Percentiles rank a stretch among this genome's conserved stretches.
Evolutionary conservation across 78 protist species (phyloP).

Genomic region (Pelomyxa schiedti): DNA sequence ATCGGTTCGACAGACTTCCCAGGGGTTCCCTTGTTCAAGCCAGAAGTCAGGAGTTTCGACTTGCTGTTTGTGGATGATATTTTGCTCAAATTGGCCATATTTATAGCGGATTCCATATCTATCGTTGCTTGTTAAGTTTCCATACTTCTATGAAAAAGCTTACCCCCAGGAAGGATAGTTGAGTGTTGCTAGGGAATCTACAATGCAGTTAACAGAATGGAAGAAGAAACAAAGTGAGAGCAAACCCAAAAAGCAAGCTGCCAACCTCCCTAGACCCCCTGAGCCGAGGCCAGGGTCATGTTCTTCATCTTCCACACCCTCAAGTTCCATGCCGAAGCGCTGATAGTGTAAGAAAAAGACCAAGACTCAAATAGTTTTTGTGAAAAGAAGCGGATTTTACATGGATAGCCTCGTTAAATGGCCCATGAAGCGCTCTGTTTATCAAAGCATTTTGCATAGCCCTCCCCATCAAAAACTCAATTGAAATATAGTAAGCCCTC

Average conservation of each 20-base stretch:
- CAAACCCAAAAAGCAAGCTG: constrained; percentile 81
- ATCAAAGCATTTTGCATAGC: constrained; percentile 65
- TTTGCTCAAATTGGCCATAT: constrained; percentile 91
- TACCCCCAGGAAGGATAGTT: constrained; percentile 77
- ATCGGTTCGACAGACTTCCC: constrained; percentile 78
- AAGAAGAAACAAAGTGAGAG: too few species aligned
- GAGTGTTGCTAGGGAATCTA: constrained; percentile 83
- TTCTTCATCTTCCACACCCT: constrained; percentile 72
- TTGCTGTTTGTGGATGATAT: constrained; percentile 75
- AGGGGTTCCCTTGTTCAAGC: constrained; percentile 77
- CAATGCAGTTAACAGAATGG: too few species aligned
- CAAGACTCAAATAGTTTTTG: neutral
- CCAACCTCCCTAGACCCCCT: constrained; percentile 93
- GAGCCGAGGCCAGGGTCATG: constrained; percentile 94
- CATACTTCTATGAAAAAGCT: too few species aligned
- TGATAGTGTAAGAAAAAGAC: too few species aligned
- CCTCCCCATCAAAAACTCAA: constrained; percentile 86
- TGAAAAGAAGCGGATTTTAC: neutral
- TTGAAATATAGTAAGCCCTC: constrained; percentile 80
- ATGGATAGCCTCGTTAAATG: constrained; percentile 48
- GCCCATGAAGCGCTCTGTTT: constrained; percentile 52
- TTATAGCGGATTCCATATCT: constrained; percentile 75
- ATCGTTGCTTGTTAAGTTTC: too few species aligned
- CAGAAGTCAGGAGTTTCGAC: constrained; percentile 80
- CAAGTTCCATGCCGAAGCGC: constrained; percentile 57